Conservation (phyloP, 768 basidiomycete species). For the Gymnopilus dilepis region DNA sequence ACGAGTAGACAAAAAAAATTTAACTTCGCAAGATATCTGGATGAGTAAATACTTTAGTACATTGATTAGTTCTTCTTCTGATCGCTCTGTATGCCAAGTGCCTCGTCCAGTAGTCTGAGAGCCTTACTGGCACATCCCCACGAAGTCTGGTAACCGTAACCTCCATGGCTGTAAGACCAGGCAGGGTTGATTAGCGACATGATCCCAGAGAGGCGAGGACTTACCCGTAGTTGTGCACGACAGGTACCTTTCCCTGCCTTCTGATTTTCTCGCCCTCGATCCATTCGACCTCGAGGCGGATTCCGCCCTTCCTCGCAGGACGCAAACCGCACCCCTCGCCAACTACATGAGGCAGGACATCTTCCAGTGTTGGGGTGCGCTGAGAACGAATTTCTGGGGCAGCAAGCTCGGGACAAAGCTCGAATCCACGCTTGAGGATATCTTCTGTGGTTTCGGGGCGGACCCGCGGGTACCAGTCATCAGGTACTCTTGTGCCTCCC, state of each 20-base stretch:
- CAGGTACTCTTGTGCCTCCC: constrained; percentile 59
- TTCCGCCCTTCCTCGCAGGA: constrained; percentile 70
- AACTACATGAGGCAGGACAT: constrained; percentile 51
- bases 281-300: constrained; percentile 48
- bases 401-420: constrained; percentile 60
- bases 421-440: constrained; percentile 58
- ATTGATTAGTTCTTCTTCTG: background rate
- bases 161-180: constrained; percentile 53
- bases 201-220: constrained; percentile 21
- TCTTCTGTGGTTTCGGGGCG: constrained; percentile 65
- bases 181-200: background rate
- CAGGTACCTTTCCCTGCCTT: constrained; percentile 23
- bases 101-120: constrained; percentile 26
- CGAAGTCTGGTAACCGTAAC: constrained; percentile 69
- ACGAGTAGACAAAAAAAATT: no score
- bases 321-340: constrained; percentile 66
- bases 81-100: constrained; percentile 13
- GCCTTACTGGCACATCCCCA: constrained; percentile 68
- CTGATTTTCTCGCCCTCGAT: constrained; percentile 19
- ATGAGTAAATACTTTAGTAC: no score
- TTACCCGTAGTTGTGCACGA: constrained; percentile 56
- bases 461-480: constrained; percentile 76
- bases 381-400: constrained; percentile 54
- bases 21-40: no score
- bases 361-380: constrained; percentile 53